Evolutionary conservation across 148 eudicot genomes (phyloP).

Genomic region (Rhododendron simsii): DNA sequence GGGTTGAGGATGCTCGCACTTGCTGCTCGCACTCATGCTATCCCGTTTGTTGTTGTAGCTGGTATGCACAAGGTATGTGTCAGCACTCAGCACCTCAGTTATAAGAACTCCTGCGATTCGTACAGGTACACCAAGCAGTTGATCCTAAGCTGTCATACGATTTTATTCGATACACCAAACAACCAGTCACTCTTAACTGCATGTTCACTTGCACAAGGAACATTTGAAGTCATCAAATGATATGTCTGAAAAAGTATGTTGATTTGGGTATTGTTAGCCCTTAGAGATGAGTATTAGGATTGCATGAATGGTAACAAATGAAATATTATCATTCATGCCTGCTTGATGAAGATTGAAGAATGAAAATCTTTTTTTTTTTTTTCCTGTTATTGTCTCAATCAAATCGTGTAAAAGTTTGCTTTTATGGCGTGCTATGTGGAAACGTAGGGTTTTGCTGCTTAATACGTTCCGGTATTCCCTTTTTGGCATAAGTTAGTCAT

Average conservation of each 20-base stretch:
- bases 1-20: constrained; percentile 97
- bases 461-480: background rate
- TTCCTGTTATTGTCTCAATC: background rate
- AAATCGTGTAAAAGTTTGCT: background rate
- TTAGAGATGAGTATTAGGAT: background rate
- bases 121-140: background rate
- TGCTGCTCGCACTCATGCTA: constrained; percentile 96
- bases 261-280: background rate
- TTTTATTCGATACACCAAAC: background rate
- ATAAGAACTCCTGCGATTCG: background rate
- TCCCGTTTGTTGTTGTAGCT: constrained; percentile 95
- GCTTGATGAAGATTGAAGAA: background rate
- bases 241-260: background rate
- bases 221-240: background rate
- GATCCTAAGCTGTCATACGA: background rate
- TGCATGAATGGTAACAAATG: background rate
- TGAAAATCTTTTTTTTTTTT: background rate
- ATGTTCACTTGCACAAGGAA: background rate
- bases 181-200: background rate
- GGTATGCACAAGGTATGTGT: constrained; percentile 87
- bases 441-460: background rate
- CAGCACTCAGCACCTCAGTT: background rate
- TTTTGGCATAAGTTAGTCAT: background rate
- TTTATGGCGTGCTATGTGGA: background rate
- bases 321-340: background rate